Evolutionary conservation across 208 protist genomes (phyloP).

Genomic region (Leishmania amazonensis): DNA sequence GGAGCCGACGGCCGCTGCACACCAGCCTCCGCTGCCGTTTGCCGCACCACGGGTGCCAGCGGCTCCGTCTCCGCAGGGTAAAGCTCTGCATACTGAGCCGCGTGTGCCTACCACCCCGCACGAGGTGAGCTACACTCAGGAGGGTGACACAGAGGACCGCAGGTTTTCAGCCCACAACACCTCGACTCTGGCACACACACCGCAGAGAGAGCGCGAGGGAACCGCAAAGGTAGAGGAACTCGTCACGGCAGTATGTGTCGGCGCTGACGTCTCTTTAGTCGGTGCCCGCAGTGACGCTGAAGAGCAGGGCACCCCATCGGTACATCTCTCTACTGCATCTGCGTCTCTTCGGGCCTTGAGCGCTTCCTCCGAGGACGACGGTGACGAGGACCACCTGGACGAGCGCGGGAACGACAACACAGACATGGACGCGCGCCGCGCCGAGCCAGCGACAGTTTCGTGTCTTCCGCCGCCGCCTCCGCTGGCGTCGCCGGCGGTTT

Average conservation of each 20-base stretch:
- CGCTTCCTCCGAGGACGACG: background rate
- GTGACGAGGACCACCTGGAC: background rate
- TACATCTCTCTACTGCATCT: constrained; percentile 7
- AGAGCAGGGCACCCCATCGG: constrained; percentile 8
- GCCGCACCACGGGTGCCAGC: constrained; percentile 11
- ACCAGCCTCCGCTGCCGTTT: constrained; percentile 12
- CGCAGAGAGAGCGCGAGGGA: background rate
- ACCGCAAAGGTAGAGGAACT: background rate
- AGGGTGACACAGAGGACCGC: constrained; percentile 22
- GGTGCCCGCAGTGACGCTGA: background rate
- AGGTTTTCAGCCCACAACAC: constrained; percentile 15
- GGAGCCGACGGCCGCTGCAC: constrained; percentile 16
- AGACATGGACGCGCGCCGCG: constrained; percentile 1
- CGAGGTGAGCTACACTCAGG: constrained; percentile 25
- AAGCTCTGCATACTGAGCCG: background rate
- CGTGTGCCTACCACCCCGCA: constrained; percentile 5
- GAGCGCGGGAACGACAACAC: background rate
- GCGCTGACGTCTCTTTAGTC: background rate
- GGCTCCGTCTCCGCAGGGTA: background rate
- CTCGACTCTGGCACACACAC: background rate
- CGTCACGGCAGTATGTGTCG: background rate
- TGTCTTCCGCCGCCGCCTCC: constrained; percentile 12
- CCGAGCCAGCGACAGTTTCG: constrained; percentile 11
- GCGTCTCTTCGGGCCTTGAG: constrained; percentile 3
- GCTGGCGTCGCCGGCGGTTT: background rate